Base-by-base conservation (phyloP, 1,284 basidiomycete genomes). In the Puccinia triticina region DNA sequence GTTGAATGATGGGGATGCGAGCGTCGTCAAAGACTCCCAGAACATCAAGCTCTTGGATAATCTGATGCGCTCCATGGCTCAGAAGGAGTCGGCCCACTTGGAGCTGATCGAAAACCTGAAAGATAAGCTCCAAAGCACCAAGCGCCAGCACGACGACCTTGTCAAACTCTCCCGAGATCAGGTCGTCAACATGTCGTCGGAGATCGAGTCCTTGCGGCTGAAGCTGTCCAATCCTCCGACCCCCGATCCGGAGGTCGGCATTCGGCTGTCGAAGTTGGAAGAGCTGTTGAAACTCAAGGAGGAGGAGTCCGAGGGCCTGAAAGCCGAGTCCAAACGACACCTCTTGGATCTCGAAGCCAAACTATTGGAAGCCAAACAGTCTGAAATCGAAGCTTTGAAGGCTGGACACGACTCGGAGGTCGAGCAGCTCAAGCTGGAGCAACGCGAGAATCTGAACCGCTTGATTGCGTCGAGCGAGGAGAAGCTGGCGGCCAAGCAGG, bases 71-170 rank as follows among this genome's bases (percentile, higher is more conserved):
- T 93, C 95, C 0, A 96, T 97, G 95, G 94, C 94, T 2, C 92
- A 94, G 88, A 96, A 96, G 87, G 94, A 97, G 87, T 93, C 93
- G 1, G 89, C 91, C 72, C 94, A 96, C 87, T 91, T 91, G 34
- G 93, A 95, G 85, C 86, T 89, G 37, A 91, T 95, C 21, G 91
- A 93, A 69, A 88, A 88, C n/a, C 89, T 96, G 83, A 91, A 91
- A 50, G 86, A 88, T 18, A 90, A 95, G 85, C 89, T 96, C 12
- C 86, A 84, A n/a, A 90, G 91, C 84, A 89, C 93, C 40, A 90
- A 91, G 77, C 90, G 92, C 59, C 48, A 79, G 74, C 72, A 83
- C 64, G 69, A 83, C 29, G 82, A 80, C 1, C 59, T 83, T 10
- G 71, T 75, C 5, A 80, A 79, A 64, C 82, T 83, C 29, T 75